These are phyloP conservation scores for Pythium biforme DNA, from an alignment of 352 stramenopile species.

Conservation along the genomic window DNA sequence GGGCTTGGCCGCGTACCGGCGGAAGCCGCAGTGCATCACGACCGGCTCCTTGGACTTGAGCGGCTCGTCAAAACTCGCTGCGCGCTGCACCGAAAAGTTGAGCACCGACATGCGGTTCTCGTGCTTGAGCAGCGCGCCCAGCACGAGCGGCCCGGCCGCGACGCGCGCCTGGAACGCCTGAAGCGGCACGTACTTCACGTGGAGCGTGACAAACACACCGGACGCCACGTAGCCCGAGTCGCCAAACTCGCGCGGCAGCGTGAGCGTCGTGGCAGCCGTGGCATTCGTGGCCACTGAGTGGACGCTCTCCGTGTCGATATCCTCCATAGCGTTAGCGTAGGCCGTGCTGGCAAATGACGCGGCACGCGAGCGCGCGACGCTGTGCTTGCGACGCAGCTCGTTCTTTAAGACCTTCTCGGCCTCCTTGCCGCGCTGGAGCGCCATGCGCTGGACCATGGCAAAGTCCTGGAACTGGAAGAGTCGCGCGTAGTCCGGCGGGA, in stretches of 20 bases:
- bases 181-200: slow-evolving; percentile 71
- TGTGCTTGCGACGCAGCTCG: slow-evolving; percentile 58
- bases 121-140: slow-evolving; percentile 92
- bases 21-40: slow-evolving; percentile 96
- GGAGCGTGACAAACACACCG: slow-evolving; percentile 92
- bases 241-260: slow-evolving; percentile 58
- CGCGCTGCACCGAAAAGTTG: slow-evolving; percentile 95
- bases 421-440: slow-evolving; percentile 81
- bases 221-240: slow-evolving; percentile 89
- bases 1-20: slow-evolving; percentile 90
- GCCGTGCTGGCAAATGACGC: slow-evolving; percentile 52
- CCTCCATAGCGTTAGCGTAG: slow-evolving; percentile 44
- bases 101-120: slow-evolving; percentile 98
- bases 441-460: slow-evolving; percentile 90
- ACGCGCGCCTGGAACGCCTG: slow-evolving; percentile 54
- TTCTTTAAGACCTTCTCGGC: slow-evolving; percentile 71
- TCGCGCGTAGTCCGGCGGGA: slow-evolving; percentile 95
- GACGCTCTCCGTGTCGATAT: slow-evolving; percentile 63
- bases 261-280: slow-evolving; percentile 12
- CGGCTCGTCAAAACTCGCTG: slow-evolving; percentile 72
- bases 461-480: slow-evolving; percentile 98
- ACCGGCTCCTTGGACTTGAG: slow-evolving; percentile 97
- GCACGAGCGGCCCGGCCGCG: slow-evolving; percentile 59
- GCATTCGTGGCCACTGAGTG: neutral
- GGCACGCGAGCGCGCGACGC: slow-evolving; percentile 44